Evolutionary conservation across 2,329 filamentous ascomycete genomes (phyloP).

Genomic region (Aschersonia sp.): DNA sequence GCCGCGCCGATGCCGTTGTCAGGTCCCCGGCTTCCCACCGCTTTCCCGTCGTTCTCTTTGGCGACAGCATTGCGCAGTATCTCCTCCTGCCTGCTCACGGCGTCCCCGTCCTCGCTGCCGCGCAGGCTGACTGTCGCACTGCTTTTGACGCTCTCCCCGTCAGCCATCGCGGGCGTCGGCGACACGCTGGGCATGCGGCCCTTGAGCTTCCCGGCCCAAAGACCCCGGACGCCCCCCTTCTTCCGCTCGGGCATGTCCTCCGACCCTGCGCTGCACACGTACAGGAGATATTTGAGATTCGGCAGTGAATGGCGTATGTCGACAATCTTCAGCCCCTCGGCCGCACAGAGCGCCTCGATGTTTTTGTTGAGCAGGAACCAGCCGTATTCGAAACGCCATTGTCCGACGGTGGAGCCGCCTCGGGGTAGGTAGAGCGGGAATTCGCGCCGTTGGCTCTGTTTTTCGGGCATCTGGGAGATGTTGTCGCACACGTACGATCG

Average conservation of each 20-base stretch:
- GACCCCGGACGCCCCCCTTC: conserved; percentile 42
- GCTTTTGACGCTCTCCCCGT: conserved; percentile 23
- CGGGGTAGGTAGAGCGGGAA: conserved; percentile 65
- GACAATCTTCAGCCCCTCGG: conserved; percentile 62
- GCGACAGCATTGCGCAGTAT: conserved; percentile 17
- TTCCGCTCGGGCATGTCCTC: conserved; percentile 48
- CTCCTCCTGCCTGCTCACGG: conserved; percentile 23
- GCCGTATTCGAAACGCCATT: conserved; percentile 89
- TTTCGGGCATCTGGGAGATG: conserved; percentile 41
- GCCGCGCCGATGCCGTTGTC: conserved; percentile 9
- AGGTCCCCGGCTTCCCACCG: conserved; percentile 3
- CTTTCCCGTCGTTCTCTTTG: conserved; percentile 9
- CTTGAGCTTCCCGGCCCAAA: conserved; percentile 35
- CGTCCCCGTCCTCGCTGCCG: conserved; percentile 29
- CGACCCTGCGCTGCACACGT: conserved; percentile 70
- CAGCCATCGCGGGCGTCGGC: conserved; percentile 6
- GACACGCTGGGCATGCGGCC: conserved; percentile 14
- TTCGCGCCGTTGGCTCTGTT: conserved; percentile 39
- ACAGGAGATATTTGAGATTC: conserved; percentile 85
- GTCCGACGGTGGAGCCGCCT: conserved; percentile 47
- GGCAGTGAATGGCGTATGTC: conserved; percentile 87
- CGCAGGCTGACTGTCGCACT: conserved; percentile 23
- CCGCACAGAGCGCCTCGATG: conserved; percentile 55
- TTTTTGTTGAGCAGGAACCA: conserved; percentile 96
- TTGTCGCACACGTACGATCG: conserved; percentile 63